Conservation (phyloP, 139 green algal species). For the Coelastrella sp. region DNA sequence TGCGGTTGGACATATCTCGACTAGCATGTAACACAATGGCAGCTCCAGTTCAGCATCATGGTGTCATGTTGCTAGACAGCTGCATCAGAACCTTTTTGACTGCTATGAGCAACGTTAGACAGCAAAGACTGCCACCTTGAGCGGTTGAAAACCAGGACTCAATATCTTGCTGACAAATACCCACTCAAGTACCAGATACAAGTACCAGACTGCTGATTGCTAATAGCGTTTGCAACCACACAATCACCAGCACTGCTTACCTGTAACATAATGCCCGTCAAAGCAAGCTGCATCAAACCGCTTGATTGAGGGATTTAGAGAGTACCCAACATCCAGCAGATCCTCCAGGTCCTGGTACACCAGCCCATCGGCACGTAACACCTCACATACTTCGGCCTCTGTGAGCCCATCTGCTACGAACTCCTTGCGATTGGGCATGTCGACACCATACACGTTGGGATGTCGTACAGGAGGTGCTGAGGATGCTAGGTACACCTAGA, state of each 20-base stretch:
- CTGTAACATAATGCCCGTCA: slow-evolving; percentile 88
- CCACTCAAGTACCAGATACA: too few relatives aligned
- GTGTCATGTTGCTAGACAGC: too few relatives aligned
- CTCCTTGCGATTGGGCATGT: slow-evolving; percentile 96
- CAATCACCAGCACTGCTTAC: not conserved
- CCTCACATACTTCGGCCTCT: slow-evolving; percentile 79
- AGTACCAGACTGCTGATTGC: too few relatives aligned
- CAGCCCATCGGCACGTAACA: slow-evolving; percentile 92
- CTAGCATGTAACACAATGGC: too few relatives aligned
- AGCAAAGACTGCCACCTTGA: too few relatives aligned
- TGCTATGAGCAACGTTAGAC: too few relatives aligned
- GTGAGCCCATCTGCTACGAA: slow-evolving; percentile 92
- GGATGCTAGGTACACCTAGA: slow-evolving; percentile 95
- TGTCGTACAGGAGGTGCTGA: slow-evolving; percentile 93
- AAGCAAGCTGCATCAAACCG: slow-evolving; percentile 97
- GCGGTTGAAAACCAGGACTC: too few relatives aligned
- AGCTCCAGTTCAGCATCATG: too few relatives aligned
- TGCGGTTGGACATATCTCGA: too few relatives aligned
- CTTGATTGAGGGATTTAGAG: slow-evolving; percentile 88
- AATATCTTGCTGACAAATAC: too few relatives aligned
- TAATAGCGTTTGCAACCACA: not conserved
- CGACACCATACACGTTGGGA: slow-evolving; percentile 99
- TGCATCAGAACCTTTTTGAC: too few relatives aligned
- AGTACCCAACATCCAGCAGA: slow-evolving; percentile 73
- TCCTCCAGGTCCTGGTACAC: slow-evolving; percentile 94